Base-by-base conservation (phyloP, 106 monocot genomes). In the Xerophyta viscosa region DNA sequence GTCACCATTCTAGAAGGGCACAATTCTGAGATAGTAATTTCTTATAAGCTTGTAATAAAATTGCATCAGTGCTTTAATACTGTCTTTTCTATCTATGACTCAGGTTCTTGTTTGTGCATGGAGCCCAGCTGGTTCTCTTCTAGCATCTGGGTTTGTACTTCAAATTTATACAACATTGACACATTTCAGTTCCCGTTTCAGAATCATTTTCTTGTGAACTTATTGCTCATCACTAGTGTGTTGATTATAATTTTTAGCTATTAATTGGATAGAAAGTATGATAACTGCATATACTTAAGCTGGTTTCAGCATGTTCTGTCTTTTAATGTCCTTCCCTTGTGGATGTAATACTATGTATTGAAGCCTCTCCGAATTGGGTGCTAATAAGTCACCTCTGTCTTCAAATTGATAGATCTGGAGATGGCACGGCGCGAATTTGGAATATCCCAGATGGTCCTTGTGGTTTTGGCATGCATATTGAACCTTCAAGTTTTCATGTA, bases 51-150 rank as follows among this genome's bases (percentile, higher is more conserved):
- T 46, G 15, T 18, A 27, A 67, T 49, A 24, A 6, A 46, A 11
- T 43, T 27, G 15, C 15, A 10, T 51, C 11, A 41, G 5, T n/a
- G n/a, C n/a, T 50, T n/a, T n/a, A n/a, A n/a, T n/a, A n/a, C n/a
- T n/a, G n/a, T n/a, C n/a, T n/a, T n/a, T n/a, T n/a, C n/a, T n/a
- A n/a, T n/a, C n/a, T n/a, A n/a, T 46, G 39, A 12, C 39, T 39
- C 39, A 99, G 98, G 98, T 99, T 24, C 86, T 99, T 66, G 90
- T 86, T 46, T 99, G 98, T 75, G 90, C 98, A 50, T 99, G 98
- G 98, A 90, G 86, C 31, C 98, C 98, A 29, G 53, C 64, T 36
- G 79, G 79, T 69, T 86, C 90, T 42, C 67, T 90, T 56, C 65
- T 98, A 28, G 98, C 98, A 51, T 98, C 98, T 31, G 98, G 89